A percentile compares a stretch with the other conserved stretches of the same genome.
Conservation (phyloP, 148 eudicot genomes). For the Bassia scoparia region DNA sequence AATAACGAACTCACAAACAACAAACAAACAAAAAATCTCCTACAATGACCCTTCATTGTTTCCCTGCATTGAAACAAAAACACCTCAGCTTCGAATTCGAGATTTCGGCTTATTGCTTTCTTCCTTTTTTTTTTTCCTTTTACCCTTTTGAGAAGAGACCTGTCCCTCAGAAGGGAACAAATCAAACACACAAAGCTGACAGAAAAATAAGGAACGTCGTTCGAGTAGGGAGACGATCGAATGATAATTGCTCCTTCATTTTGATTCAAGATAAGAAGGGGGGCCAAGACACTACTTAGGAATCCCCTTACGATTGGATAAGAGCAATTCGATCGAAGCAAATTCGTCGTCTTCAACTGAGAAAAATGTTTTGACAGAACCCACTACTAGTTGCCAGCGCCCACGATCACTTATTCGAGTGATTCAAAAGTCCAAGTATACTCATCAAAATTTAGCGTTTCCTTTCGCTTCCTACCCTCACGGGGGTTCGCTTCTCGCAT, state of each 20-base stretch:
- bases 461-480: slow-evolving; percentile 10
- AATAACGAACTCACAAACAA: too few species aligned
- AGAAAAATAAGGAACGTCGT: too few species aligned
- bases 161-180: too few species aligned
- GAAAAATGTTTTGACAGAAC: slow-evolving; percentile 35
- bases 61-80: too few species aligned
- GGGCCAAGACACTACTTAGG: slow-evolving; percentile 27
- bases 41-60: too few species aligned
- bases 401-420: background rate
- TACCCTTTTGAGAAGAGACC: too few species aligned
- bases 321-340: slow-evolving; percentile 31
- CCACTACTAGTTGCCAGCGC: background rate
- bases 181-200: too few species aligned
- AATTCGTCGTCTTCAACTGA: slow-evolving; percentile 32
- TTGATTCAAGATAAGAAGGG: slow-evolving; percentile 29
- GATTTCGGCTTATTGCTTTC: too few species aligned
- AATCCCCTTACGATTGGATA: slow-evolving; percentile 36
- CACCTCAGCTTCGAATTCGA: too few species aligned
- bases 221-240: background rate
- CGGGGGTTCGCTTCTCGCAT: slow-evolving; percentile 9
- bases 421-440: slow-evolving; percentile 9
- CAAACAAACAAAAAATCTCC: too few species aligned
- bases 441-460: background rate
- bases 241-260: slow-evolving; percentile 33
- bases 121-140: too few species aligned